phyloP scores from a whole-genome alignment of 768 basidiomycete genomes.

The Myochromella boudieri region DNA sequence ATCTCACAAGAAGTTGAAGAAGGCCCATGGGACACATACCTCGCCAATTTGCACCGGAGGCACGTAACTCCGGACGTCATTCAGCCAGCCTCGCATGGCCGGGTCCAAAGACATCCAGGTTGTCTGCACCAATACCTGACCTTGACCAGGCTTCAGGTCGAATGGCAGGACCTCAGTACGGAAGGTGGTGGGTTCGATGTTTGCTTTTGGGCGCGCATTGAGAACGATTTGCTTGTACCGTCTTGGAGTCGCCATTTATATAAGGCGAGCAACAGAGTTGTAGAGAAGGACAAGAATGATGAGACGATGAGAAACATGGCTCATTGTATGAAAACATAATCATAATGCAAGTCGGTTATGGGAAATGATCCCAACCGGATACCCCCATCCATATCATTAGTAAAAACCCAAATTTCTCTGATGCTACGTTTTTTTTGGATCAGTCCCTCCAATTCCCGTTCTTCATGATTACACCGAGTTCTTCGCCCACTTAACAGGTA shows the following conservation, averaged over 20 bases:
- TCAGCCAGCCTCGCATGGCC: constrained; percentile 84
- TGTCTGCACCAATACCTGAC: constrained; percentile 71
- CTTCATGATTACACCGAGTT: too few species aligned
- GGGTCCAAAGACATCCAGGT: constrained; percentile 84
- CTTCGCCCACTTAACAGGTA: too few species aligned
- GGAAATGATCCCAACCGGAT: too few species aligned
- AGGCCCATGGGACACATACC: constrained; percentile 21
- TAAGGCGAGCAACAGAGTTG: not conserved
- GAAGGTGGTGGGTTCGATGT: constrained; percentile 77
- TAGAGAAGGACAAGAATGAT: not conserved
- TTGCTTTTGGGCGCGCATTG: constrained; percentile 65
- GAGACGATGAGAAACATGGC: not conserved
- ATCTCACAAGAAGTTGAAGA: constrained; percentile 2
- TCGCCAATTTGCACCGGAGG: constrained; percentile 73
- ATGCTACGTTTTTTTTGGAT: too few species aligned
- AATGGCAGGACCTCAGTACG: constrained; percentile 53
- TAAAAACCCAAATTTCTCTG: too few species aligned
- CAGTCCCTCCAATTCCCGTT: too few species aligned
- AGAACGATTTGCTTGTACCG: constrained; percentile 73
- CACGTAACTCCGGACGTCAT: constrained; percentile 68
- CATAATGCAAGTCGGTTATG: too few species aligned
- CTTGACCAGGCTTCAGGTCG: constrained; percentile 49
- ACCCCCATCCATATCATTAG: too few species aligned
- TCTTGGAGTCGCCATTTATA: constrained; percentile 13
- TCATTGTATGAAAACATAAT: too few species aligned